phyloP scores from a whole-genome alignment of 106 monocot species.

The Hemerocallis citrina region DNA sequence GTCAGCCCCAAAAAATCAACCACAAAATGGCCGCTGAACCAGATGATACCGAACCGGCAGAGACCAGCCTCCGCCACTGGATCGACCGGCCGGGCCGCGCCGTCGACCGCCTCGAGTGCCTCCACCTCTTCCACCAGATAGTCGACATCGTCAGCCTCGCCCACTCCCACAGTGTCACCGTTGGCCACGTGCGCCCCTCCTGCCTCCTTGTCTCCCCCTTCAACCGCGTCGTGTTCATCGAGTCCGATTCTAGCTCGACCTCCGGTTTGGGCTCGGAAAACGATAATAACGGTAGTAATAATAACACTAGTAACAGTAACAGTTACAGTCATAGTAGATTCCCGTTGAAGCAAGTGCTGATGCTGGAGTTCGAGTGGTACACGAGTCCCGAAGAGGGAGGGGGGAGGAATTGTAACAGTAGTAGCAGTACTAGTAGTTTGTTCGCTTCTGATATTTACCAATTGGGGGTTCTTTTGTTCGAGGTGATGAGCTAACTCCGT shows the following conservation, averaged over 20 bases:
- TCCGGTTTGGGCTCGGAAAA: conserved; percentile 19
- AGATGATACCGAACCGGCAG: background rate
- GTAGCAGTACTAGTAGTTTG: background rate
- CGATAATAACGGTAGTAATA: conserved; percentile 13
- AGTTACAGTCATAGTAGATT: conserved; percentile 16
- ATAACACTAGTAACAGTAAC: too few relatives aligned
- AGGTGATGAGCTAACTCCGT: conserved; percentile 40
- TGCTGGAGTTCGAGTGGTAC: conserved; percentile 67
- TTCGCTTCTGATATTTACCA: conserved; percentile 68
- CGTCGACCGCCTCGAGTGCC: conserved; percentile 53
- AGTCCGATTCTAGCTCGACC: conserved; percentile 68
- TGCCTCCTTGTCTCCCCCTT: conserved; percentile 63
- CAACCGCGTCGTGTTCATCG: conserved; percentile 63
- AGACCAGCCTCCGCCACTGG: conserved; percentile 60
- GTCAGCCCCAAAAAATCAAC: background rate
- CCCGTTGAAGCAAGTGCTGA: conserved; percentile 48
- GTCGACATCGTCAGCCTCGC: conserved; percentile 52
- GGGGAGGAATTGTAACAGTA: too few relatives aligned
- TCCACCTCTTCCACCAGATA: conserved; percentile 66
- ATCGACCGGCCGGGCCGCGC: conserved; percentile 48
- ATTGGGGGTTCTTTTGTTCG: conserved; percentile 71
- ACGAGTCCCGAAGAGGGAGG: conserved; percentile 65
- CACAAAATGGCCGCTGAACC: conserved; percentile 2
- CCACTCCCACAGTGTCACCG: conserved; percentile 51
- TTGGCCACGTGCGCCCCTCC: conserved; percentile 63